Base-by-base conservation (phyloP, 2,329 filamentous ascomycete species). In the Stagonosporopsis tanaceti region DNA sequence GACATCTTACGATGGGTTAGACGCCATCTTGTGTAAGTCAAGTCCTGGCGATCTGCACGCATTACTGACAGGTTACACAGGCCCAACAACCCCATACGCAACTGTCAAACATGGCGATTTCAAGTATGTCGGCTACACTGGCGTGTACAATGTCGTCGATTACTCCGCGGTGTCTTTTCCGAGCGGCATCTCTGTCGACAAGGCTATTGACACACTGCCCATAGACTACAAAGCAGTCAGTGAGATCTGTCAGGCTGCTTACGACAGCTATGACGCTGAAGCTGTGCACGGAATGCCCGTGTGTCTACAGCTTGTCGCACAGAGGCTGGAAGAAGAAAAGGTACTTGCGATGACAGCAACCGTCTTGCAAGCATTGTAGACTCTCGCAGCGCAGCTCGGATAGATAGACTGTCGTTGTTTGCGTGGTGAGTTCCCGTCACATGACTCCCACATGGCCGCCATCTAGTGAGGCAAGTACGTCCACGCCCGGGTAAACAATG, bases 131-230 rank as follows among this genome's bases (percentile, higher is more conserved):
- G 79, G 79, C 2, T 79, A 80, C 44, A 80, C 78, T 3, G 77
- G 75, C n/a, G 77, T 82, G 0, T 82, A 75, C 57, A 83, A 83
- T 46, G 72, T 82, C 6, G 68, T 82, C 4, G 81, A 82, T 57
- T 83, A 82, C 57, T 73, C 77, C 38, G 73, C 77, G 0, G 73
- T 78, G 2, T 80, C 78, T 0, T 82, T 82, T 52, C 80, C 80
- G 1, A 73, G 69, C 9, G 79, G 79, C 0, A 51, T 79, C 0
- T 54, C 51, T 20, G 80, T 71, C 6, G 77, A 81, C 44, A 77
- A 76, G 52, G 62, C 70, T 22, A 62, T 75, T 27, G 80, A 82
- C 45, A 57, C 64, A 17, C 62, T 64, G 38, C 28, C 62, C 14
- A 35, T 57, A 2, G 68, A 70, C 5, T 60, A 72, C 8, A 62